Conservation (phyloP, 495 filamentous ascomycete species). For the Podospora anserina region DNA sequence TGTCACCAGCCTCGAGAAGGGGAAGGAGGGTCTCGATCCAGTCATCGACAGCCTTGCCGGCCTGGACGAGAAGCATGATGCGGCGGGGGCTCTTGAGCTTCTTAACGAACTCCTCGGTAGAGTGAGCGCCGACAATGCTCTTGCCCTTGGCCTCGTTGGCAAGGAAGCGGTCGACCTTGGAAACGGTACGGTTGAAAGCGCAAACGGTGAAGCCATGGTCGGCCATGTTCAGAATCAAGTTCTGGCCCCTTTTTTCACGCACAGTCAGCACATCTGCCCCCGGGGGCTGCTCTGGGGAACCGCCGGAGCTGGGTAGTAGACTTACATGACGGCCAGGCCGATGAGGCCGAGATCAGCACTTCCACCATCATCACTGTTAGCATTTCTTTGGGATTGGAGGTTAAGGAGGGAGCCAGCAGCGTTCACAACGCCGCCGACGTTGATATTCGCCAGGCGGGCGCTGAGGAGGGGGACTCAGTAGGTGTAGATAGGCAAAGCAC, state of each 20-base stretch:
- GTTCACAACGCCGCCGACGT: conserved; percentile 59
- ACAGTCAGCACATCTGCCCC: conserved; percentile 11
- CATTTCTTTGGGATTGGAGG: conserved; percentile 36
- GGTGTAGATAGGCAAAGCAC: conserved; percentile 38
- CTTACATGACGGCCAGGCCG: conserved; percentile 96
- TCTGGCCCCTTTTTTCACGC: conserved; percentile 58
- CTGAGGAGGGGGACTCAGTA: conserved; percentile 53
- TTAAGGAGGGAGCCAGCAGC: conserved; percentile 33
- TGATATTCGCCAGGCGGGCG: conserved; percentile 82
- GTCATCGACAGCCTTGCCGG: conserved; percentile 94
- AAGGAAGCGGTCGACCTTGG: conserved; percentile 96
- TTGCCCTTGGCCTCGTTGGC: conserved; percentile 94
- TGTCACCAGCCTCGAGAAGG: conserved; percentile 85
- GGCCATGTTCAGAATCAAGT: conserved; percentile 97
- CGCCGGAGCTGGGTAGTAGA: conserved; percentile 18
- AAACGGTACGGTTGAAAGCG: conserved; percentile 95
- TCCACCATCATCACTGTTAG: conserved; percentile 43
- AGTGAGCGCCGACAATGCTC: conserved; percentile 88
- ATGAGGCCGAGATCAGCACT: conserved; percentile 96
- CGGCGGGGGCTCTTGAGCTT: conserved; percentile 96
- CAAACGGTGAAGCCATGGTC: conserved; percentile 94
- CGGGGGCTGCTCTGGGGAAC: conserved; percentile 4
- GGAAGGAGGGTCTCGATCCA: conserved; percentile 96
- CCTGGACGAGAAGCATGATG: conserved; percentile 97
- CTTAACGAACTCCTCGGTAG: conserved; percentile 84